Conservation (phyloP, 495 filamentous ascomycete species). For the Daldinia decipiens region DNA sequence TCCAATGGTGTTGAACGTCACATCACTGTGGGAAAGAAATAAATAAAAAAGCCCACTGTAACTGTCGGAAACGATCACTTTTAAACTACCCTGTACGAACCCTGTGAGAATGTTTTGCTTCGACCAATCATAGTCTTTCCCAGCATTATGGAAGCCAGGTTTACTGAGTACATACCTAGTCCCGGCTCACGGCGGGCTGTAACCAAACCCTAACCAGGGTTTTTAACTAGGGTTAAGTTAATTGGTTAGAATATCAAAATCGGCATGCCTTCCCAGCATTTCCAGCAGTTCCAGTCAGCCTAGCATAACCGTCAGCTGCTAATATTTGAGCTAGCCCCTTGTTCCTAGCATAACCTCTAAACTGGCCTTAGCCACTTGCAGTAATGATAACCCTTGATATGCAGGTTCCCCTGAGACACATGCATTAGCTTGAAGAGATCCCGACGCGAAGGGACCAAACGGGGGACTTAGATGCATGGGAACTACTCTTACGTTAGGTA, state of each 20-base stretch:
- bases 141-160: slow-evolving; percentile 32
- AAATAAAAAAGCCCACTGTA: slow-evolving; percentile 17
- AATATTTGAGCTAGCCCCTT: slow-evolving; percentile 16
- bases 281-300: too few relatives aligned
- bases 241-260: neutral
- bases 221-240: slow-evolving; percentile 11
- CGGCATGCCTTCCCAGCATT: neutral
- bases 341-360: slow-evolving; percentile 34
- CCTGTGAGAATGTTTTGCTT: slow-evolving; percentile 1
- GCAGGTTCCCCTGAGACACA: slow-evolving; percentile 31
- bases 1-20: slow-evolving; percentile 36
- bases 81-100: slow-evolving; percentile 20
- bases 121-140: slow-evolving; percentile 34
- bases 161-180: slow-evolving; percentile 15
- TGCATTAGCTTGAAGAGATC: slow-evolving; percentile 28
- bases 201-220: slow-evolving; percentile 27
- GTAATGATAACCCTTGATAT: slow-evolving; percentile 28
- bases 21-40: slow-evolving; percentile 16
- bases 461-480: slow-evolving; percentile 11
- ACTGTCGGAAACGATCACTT: slow-evolving; percentile 42
- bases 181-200: slow-evolving; percentile 38
- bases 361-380: slow-evolving; percentile 15
- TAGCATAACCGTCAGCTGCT: neutral
- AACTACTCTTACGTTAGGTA: neutral
- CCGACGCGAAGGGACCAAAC: slow-evolving; percentile 38